phyloP scores from a whole-genome alignment of 441 rosid species.

The Bocquillonia castaneifolia region DNA sequence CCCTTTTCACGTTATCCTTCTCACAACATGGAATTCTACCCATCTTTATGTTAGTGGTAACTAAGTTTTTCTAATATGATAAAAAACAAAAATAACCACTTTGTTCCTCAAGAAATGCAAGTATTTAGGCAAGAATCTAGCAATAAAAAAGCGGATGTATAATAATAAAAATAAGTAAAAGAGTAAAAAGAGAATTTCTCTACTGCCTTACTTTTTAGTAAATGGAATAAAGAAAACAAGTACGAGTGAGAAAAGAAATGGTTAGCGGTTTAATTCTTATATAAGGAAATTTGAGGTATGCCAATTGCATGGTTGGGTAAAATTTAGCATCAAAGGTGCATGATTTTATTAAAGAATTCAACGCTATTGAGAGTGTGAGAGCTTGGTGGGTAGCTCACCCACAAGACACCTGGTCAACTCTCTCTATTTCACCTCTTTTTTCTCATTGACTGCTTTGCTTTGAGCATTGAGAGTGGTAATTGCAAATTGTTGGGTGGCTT shows the following conservation, averaged over 20 bases:
- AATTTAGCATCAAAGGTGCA: constrained; percentile 52
- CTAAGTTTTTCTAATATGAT: not conserved
- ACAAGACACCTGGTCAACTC: constrained; percentile 74
- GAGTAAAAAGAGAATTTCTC: not conserved
- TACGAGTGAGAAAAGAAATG: constrained; percentile 32
- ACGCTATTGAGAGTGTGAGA: constrained; percentile 84
- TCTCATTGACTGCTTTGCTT: constrained; percentile 11
- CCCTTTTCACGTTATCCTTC: constrained; percentile 85
- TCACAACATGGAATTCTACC: constrained; percentile 95
- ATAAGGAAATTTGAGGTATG: constrained; percentile 16
- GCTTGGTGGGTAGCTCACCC: constrained; percentile 86
- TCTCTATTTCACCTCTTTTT: constrained; percentile 14
- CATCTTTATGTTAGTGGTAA: constrained; percentile 37
- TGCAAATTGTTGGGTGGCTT: constrained; percentile 20
- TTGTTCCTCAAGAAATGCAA: constrained; percentile 16
- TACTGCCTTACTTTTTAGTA: constrained; percentile 3
- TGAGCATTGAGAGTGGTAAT: not conserved
- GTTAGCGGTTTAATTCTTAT: constrained; percentile 24
- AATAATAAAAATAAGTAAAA: not conserved
- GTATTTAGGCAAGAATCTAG: constrained; percentile 15
- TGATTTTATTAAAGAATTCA: constrained; percentile 90
- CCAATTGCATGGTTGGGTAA: constrained; percentile 16
- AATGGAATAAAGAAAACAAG: constrained; percentile 6
- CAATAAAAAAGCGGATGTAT: not conserved
- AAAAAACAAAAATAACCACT: not conserved